A percentile compares a stretch with the other conserved stretches of the same genome.
Conservation (phyloP, 176 grass and related monocot species). For the Avena eriantha region DNA sequence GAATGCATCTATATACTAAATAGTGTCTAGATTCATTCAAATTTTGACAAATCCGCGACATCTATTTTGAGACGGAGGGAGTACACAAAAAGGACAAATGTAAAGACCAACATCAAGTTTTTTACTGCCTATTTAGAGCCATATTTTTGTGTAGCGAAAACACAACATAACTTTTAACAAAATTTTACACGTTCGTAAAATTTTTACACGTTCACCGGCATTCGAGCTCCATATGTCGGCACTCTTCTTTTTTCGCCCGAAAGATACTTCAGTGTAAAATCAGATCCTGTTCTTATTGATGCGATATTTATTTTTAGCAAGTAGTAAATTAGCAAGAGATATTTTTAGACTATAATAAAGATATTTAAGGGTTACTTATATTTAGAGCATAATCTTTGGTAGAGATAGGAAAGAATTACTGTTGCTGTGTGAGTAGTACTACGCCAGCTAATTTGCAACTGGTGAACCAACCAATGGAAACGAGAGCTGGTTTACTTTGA, state of each 20-base stretch:
- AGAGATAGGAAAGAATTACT: slow-evolving; percentile 9
- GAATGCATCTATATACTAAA: too few relatives aligned
- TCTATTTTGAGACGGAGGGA: too few relatives aligned
- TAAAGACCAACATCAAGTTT: neutral
- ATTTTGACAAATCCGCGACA: too few relatives aligned
- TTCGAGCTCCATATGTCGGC: neutral
- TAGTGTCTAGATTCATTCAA: too few relatives aligned
- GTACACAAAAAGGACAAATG: neutral
- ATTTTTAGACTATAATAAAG: neutral
- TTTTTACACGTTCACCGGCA: too few relatives aligned
- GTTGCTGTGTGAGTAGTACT: neutral
- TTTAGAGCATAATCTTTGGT: neutral
- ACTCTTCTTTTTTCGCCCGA: neutral
- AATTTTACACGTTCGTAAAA: neutral
- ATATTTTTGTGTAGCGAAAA: neutral
- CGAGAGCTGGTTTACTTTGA: neutral
- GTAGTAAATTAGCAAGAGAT: neutral
- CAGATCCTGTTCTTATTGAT: neutral
- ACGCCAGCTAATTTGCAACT: neutral
- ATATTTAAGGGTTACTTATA: slow-evolving; percentile 16
- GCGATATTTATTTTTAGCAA: neutral
- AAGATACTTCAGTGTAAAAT: neutral
- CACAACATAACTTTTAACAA: too few relatives aligned
- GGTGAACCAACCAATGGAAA: neutral
- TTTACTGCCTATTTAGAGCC: neutral